Conservation (phyloP, 2,329 filamentous ascomycete species). For the Elsinoe fawcettii region DNA sequence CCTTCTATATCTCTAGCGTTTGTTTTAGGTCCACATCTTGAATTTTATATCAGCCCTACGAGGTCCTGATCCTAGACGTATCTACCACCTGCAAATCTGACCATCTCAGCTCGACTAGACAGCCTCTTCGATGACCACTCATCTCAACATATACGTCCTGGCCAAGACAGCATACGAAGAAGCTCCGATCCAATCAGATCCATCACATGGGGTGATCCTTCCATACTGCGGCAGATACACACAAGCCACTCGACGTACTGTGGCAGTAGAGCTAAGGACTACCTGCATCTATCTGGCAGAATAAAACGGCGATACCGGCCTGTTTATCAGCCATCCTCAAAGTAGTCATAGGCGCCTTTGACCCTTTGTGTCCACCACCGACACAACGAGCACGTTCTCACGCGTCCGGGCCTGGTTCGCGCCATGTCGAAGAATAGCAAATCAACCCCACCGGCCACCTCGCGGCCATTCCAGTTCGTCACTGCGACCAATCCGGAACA, state of each 20-base stretch:
- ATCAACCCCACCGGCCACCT: neutral
- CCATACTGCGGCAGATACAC: neutral
- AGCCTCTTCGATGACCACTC: neutral
- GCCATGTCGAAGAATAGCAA: constrained; percentile 2
- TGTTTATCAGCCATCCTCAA: neutral
- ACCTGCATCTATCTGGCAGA: neutral
- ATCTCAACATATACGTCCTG: neutral
- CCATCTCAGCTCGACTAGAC: neutral
- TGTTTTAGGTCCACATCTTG: neutral
- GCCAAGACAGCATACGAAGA: neutral
- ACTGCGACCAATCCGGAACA: constrained; percentile 24
- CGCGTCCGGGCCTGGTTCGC: neutral
- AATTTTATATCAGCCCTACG: neutral
- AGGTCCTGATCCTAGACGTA: neutral
- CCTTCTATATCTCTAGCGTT: neutral
- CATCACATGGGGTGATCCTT: neutral
- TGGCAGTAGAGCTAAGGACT: neutral
- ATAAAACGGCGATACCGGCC: neutral
- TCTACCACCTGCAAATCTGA: neutral
- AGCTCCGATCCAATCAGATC: neutral
- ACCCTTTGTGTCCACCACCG: neutral
- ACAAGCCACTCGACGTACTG: neutral
- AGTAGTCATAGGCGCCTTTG: neutral
- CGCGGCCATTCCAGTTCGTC: constrained; percentile 21
- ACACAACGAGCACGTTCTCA: neutral